Base-by-base conservation (phyloP, 768 basidiomycete species). In the Collybia nuda region DNA sequence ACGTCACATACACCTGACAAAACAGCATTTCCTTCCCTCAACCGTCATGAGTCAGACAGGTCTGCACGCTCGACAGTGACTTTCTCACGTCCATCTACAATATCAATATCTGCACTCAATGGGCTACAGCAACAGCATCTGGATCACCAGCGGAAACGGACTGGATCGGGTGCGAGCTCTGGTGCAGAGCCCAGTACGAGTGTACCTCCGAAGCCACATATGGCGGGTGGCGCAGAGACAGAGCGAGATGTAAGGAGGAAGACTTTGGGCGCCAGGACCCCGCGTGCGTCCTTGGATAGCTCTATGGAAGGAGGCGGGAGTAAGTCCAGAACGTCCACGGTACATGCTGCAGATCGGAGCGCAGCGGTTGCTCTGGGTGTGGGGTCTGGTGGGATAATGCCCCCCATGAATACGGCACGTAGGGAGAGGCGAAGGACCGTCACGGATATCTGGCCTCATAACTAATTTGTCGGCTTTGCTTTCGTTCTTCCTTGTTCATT, bases 51-150 rank as follows among this genome's bases (percentile, higher is more conserved):
- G 17, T 85, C 84, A 0, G 70, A 66, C 15, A 69, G 73, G 40
- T 75, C 77, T 0, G 48, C 66, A 2, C 69, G 77, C 17, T 74
- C 75, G 17, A 74, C 72, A 47, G 79, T 83, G 5, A 84, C 84
- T 2, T 87, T 89, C 62, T 88, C 86, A 5, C 78, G 82, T 1
- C 82, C 87, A 0, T 71, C 78, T 21, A 76, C 75, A 5, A 73
- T 77, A 36, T 70, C 81, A 2, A 71, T 84, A 8, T 76, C 76
- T 23, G 71, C 82, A 37, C 64, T 85, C 28, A 76, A 63, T 37
- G 82, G 78, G 11, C 66, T 88, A 22, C 79, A 83, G 54, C 75
- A 79, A 60, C 82, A 81, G 50, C 71, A 77, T 53, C 67, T 60
- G 61, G 75, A 61, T 52, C 67, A 61, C 52, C 64, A 66, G 49